phyloP scores from a whole-genome alignment of 2,329 filamentous ascomycete species.

The Plenodomus lindquistii region DNA sequence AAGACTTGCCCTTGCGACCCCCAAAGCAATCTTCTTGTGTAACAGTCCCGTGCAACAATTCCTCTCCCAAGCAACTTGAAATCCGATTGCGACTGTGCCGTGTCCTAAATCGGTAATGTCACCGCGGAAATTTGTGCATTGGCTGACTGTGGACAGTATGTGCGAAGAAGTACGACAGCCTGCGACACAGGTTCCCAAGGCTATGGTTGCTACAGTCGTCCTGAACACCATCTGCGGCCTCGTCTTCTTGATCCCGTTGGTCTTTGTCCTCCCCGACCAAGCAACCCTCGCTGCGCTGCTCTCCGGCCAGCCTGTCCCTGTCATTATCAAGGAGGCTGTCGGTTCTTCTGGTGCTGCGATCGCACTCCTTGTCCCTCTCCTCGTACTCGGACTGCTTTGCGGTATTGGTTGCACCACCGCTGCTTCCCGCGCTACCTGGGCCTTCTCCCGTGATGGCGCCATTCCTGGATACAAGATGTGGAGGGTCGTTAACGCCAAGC shows the following conservation, averaged over 20 bases:
- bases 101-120: slow-evolving; percentile 20
- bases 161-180: slow-evolving; percentile 72
- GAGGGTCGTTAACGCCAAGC: slow-evolving; percentile 63
- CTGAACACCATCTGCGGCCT: slow-evolving; percentile 70
- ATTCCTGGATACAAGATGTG: slow-evolving; percentile 66
- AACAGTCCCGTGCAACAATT: slow-evolving; percentile 21
- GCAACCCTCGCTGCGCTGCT: slow-evolving; percentile 56
- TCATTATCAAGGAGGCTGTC: slow-evolving; percentile 66
- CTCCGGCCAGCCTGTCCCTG: slow-evolving; percentile 65
- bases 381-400: slow-evolving; percentile 68
- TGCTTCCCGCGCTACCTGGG: slow-evolving; percentile 68
- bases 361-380: slow-evolving; percentile 64
- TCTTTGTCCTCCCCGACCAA: slow-evolving; percentile 71
- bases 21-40: slow-evolving; percentile 23
- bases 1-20: slow-evolving; percentile 21
- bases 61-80: slow-evolving; percentile 10
- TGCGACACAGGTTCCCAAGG: slow-evolving; percentile 70
- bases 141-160: slow-evolving; percentile 58
- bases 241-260: slow-evolving; percentile 68
- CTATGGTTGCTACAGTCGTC: slow-evolving; percentile 69
- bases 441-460: slow-evolving; percentile 71
- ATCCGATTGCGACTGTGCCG: slow-evolving; percentile 22
- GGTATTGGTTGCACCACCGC: slow-evolving; percentile 72
- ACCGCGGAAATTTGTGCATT: slow-evolving; percentile 10
- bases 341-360: slow-evolving; percentile 65